Percentiles rank a stretch among this genome's conserved stretches.
These are phyloP conservation scores for Fusarium sp. DNA, from an alignment of 2,329 filamentous ascomycete species.

Conservation along the genomic window DNA sequence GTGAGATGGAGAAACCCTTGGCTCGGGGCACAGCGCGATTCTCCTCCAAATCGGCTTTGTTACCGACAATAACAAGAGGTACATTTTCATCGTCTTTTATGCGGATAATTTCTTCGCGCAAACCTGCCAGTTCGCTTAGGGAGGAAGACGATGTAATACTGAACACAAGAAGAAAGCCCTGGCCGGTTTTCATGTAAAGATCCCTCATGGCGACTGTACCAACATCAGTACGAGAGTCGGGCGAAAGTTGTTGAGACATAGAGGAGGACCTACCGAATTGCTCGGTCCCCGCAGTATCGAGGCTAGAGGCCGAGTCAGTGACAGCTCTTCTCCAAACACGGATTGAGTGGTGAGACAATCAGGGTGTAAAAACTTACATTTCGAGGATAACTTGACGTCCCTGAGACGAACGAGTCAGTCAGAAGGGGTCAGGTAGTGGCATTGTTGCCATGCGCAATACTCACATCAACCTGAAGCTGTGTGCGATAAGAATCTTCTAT, in stretches of 20 bases:
- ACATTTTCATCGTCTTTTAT: slow-evolving; percentile 90
- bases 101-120: slow-evolving; percentile 88
- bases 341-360: slow-evolving; percentile 19
- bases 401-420: slow-evolving; percentile 57
- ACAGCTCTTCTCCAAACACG: slow-evolving; percentile 7
- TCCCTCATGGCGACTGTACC: slow-evolving; percentile 72
- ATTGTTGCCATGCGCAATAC: slow-evolving; percentile 48
- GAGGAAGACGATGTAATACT: slow-evolving; percentile 88
- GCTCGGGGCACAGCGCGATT: slow-evolving; percentile 81
- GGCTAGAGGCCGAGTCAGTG: slow-evolving; percentile 56
- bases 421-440: slow-evolving; percentile 12
- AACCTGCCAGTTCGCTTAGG: slow-evolving; percentile 80
- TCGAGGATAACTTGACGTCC: slow-evolving; percentile 89
- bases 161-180: slow-evolving; percentile 91
- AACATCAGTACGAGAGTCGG: slow-evolving; percentile 36
- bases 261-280: slow-evolving; percentile 78
- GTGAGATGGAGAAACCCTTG: slow-evolving; percentile 84
- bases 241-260: slow-evolving; percentile 24
- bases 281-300: slow-evolving; percentile 91
- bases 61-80: slow-evolving; percentile 89
- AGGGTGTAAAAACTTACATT: slow-evolving; percentile 68
- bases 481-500: slow-evolving; percentile 82
- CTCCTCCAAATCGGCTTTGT: slow-evolving; percentile 91
- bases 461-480: slow-evolving; percentile 83
- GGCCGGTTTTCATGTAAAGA: slow-evolving; percentile 92